Percentiles rank a stretch among this genome's conserved stretches.
These are phyloP conservation scores for Phytophthora multivora DNA, from an alignment of 352 stramenopile genomes.

Conservation along the genomic window DNA sequence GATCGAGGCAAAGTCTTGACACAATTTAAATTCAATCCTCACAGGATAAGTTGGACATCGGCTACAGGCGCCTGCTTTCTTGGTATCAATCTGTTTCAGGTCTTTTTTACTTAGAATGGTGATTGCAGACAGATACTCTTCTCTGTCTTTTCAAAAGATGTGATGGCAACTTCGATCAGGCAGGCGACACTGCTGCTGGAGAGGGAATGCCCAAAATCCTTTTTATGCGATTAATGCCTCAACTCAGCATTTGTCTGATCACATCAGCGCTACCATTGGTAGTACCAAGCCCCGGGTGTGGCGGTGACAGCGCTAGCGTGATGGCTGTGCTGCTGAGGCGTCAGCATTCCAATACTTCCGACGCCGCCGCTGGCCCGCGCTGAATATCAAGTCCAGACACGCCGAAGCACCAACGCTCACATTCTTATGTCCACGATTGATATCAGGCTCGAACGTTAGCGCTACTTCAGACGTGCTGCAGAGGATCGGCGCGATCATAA, in stretches of 20 bases:
- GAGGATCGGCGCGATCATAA: slow-evolving; percentile 19
- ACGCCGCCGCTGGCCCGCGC: background rate
- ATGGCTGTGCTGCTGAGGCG: background rate
- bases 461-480: background rate
- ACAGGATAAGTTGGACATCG: no score
- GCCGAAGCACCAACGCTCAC: no score
- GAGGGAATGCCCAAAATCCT: background rate
- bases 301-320: background rate
- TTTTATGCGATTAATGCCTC: slow-evolving; percentile 6
- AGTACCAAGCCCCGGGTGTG: background rate
- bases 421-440: slow-evolving; percentile 5
- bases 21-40: no score
- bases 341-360: background rate
- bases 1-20: no score
- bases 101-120: no score
- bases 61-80: no score
- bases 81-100: no score
- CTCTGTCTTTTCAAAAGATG: no score
- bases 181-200: no score
- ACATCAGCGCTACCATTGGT: slow-evolving; percentile 20
- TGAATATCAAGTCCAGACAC: background rate
- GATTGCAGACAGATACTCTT: no score
- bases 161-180: no score
- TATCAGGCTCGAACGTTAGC: slow-evolving; percentile 12
- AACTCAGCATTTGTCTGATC: slow-evolving; percentile 17